These are phyloP conservation scores for Tritrichomonas foetus DNA, from an alignment of 208 protist genomes.

Conservation along the genomic window DNA sequence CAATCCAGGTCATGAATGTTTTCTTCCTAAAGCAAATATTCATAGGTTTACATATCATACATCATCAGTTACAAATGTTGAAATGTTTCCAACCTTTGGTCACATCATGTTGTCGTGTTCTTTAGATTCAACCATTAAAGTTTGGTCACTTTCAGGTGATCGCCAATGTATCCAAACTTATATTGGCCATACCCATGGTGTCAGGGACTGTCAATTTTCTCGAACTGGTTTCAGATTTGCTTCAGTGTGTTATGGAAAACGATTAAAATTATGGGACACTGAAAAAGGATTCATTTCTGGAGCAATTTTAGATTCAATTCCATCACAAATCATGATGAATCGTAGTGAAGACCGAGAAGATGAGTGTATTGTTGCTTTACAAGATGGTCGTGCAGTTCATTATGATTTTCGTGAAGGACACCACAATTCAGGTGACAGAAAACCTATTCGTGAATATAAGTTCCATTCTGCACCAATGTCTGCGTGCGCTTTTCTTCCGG, in stretches of 20 bases:
- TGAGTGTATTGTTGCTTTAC: background rate
- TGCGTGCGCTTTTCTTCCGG: background rate
- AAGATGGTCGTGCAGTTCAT: background rate
- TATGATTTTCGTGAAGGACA: background rate
- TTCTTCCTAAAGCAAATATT: background rate
- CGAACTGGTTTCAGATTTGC: background rate
- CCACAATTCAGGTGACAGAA: background rate
- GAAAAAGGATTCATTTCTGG: background rate
- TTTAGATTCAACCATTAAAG: background rate
- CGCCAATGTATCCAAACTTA: conserved; percentile 3
- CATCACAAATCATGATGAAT: background rate
- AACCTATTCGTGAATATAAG: background rate
- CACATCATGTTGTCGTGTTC: conserved; percentile 34
- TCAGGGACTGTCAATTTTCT: background rate
- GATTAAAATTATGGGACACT: conserved; percentile 4
- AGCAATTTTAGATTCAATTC: background rate
- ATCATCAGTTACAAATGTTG: background rate
- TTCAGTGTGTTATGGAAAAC: background rate
- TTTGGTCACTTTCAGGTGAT: background rate
- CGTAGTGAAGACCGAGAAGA: background rate
- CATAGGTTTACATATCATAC: background rate
- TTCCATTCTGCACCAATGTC: background rate
- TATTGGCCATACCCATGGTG: background rate
- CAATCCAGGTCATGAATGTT: background rate
- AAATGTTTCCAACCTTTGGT: conserved; percentile 23